Evolutionary conservation across 805 yeast genomes (phyloP), one percentile per base, ranked within the genome.

Genomic region (Spathaspora girioi): DNA sequence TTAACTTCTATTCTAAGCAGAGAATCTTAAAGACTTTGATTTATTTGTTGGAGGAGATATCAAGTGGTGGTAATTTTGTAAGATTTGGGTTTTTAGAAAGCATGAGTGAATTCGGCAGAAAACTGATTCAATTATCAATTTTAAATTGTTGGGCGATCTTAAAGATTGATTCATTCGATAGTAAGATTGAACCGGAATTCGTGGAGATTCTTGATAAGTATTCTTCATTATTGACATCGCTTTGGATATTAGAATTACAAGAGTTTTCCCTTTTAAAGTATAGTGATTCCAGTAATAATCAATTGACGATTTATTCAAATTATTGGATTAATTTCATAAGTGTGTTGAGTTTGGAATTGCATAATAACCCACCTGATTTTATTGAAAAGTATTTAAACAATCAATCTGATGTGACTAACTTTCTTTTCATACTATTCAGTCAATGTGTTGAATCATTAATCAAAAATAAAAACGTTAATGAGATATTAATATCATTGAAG

Each of bases 311-410:
- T 50, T 87, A 82, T 63, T 76, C 79, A 40, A 70, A 75, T 17
- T 79, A 84, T 38, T 91, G 97, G 97, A 70, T 87, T 38, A 87
- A 86, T 58, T 77, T 90, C 54, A 83, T 87, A 9, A 86, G 86
- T 47, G 97, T 89, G 0, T 73, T 91, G 55, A 85, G 94, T 12
- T 71, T 82, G 8, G 73, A 87, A 40, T 72, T 87, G 41, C 83
- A 83, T 41, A 73, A 70, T 18, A 76, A 85, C 54, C 70, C 76
- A 1, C 58, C 66, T 0, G 63, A 75, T 11, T 40, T 43, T 35
- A 72, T 87, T 17, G 64, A 71, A 5, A 68, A 73, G 1, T 73
- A 81, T 35, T 64, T 89, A 44, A 78, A 75, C 5, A 12, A 14
- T n/a, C 6, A 23, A 23, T 59, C 56, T 9, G 91, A 85, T 54